Evolutionary conservation across 148 eudicot species (phyloP).

Genomic region (Camellia granthamiana): DNA sequence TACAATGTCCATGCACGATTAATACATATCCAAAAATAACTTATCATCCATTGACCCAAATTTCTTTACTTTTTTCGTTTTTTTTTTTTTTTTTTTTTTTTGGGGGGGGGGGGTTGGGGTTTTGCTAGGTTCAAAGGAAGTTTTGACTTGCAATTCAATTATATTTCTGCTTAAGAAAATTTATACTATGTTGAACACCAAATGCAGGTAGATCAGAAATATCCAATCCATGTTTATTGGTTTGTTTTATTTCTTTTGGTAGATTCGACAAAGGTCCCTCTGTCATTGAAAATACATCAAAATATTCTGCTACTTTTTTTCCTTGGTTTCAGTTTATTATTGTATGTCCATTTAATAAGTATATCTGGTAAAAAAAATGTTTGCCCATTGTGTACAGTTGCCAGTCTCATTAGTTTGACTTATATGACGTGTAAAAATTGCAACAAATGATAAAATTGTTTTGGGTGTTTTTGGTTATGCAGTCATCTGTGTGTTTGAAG

Average conservation of each 20-base stretch:
- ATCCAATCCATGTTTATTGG: neutral
- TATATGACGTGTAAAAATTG: neutral
- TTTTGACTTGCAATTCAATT: neutral
- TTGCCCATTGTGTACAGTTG: neutral
- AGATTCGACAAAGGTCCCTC: neutral
- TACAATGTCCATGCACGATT: too few relatives aligned
- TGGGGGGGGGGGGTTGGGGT: neutral
- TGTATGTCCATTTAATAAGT: neutral
- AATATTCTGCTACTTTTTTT: neutral
- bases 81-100: neutral
- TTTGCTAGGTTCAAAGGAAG: too few relatives aligned
- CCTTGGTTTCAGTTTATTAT: too few relatives aligned
- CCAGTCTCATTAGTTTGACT: neutral
- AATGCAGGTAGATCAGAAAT: neutral
- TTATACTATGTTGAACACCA: neutral
- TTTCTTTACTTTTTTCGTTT: too few relatives aligned
- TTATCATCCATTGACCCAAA: too few relatives aligned
- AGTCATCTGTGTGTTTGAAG: constrained; percentile 89
- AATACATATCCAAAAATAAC: too few relatives aligned
- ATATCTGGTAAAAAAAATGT: neutral
- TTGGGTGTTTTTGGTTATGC: constrained; percentile 25
- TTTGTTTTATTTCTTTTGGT: neutral
- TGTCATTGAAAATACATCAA: neutral
- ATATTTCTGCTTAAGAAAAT: neutral
- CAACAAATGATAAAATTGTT: neutral